A percentile compares a stretch with the other conserved stretches of the same genome.
These are phyloP conservation scores for Erythrophleum ivorense DNA, from an alignment of 331 rosid genomes.

Conservation along the genomic window DNA sequence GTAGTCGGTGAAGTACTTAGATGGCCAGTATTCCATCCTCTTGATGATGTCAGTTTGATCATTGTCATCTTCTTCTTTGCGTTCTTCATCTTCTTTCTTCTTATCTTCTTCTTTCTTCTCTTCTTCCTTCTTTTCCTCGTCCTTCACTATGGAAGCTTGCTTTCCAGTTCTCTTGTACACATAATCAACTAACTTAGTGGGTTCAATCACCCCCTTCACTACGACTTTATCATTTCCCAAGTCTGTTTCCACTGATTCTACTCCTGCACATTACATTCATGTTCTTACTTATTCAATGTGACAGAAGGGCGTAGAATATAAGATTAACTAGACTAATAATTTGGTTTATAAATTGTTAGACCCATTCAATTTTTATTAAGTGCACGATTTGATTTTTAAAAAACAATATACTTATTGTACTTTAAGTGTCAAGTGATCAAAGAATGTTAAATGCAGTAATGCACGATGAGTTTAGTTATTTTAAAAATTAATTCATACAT, in stretches of 20 bases:
- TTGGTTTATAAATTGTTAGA: not conserved
- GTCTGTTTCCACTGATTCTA: slow-evolving; percentile 87
- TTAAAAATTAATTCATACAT: no score
- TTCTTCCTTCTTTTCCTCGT: slow-evolving; percentile 56
- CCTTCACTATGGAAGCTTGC: slow-evolving; percentile 71
- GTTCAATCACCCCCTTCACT: slow-evolving; percentile 85
- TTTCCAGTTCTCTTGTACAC: slow-evolving; percentile 75
- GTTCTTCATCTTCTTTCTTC: slow-evolving; percentile 46
- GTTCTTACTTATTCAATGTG: not conserved
- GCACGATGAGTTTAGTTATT: no score
- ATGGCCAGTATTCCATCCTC: slow-evolving; percentile 73
- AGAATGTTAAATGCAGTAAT: no score
- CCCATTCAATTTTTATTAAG: not conserved
- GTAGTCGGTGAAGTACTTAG: slow-evolving; percentile 59
- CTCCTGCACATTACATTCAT: slow-evolving; percentile 57
- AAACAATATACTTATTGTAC: not conserved
- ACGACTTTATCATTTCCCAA: slow-evolving; percentile 63
- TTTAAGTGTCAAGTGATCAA: no score
- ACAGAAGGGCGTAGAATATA: not conserved
- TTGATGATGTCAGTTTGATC: slow-evolving; percentile 58
- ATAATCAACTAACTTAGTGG: slow-evolving; percentile 62
- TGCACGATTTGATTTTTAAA: not conserved
- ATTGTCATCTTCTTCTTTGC: slow-evolving; percentile 50
- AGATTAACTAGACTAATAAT: not conserved
- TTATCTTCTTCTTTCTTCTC: slow-evolving; percentile 55